A percentile compares a stretch with the other conserved stretches of the same genome.
Evolutionary conservation across 306 rosid species (phyloP).

Genomic region (Corylus americana): DNA sequence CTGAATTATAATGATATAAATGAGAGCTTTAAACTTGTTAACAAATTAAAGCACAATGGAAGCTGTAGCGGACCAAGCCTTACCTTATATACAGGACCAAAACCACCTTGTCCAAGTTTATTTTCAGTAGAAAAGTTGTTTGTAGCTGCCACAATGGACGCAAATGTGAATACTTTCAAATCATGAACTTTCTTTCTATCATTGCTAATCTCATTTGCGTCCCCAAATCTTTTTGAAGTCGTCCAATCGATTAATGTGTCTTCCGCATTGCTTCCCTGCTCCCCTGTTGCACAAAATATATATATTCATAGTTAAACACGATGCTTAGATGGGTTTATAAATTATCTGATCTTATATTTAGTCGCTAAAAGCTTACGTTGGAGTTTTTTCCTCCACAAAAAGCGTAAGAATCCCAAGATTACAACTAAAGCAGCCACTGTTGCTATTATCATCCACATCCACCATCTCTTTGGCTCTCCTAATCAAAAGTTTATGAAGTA

Average conservation of each 20-base stretch:
- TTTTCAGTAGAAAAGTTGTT: background rate
- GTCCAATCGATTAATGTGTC: background rate
- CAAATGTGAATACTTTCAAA: background rate
- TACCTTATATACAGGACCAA: background rate
- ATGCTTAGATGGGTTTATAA: background rate
- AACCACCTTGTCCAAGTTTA: background rate
- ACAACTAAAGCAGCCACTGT: background rate
- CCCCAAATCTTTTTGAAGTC: background rate
- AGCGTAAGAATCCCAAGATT: background rate
- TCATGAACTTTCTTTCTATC: conserved; percentile 12
- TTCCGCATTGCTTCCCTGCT: background rate
- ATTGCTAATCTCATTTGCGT: background rate
- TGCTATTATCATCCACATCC: conserved; percentile 18
- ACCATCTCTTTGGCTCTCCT: background rate
- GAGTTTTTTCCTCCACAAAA: background rate
- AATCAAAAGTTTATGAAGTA: background rate
- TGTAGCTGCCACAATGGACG: background rate
- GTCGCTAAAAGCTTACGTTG: background rate
- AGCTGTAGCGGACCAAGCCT: background rate
- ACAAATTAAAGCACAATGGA: background rate
- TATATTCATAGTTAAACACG: background rate
- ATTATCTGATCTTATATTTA: background rate
- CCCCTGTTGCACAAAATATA: background rate
- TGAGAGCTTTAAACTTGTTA: background rate
- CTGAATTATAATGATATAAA: background rate